These are phyloP conservation scores for Pleurotus giganteus DNA, from an alignment of 768 basidiomycete genomes.

Conservation along the genomic window DNA sequence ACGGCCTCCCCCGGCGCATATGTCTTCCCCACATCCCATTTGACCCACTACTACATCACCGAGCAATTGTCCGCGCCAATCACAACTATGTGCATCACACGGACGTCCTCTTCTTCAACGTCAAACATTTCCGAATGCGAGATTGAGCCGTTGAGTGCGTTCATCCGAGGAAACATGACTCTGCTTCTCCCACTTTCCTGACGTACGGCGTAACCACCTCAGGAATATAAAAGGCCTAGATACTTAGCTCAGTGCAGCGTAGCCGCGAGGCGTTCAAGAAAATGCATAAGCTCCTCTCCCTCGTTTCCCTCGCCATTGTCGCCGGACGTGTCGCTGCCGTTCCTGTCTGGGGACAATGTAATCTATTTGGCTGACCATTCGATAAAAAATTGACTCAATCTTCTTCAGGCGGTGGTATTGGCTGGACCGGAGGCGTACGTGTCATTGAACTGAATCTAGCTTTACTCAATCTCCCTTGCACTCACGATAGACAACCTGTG, in stretches of 20 bases:
- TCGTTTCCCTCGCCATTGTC: constrained; percentile 23
- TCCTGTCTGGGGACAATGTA: constrained; percentile 32
- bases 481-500: constrained; percentile 13
- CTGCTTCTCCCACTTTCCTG: too few relatives aligned
- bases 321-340: constrained; percentile 21
- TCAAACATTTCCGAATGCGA: neutral
- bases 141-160: constrained; percentile 3
- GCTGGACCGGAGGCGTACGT: constrained; percentile 25
- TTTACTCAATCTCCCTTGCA: neutral
- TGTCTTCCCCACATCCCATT: neutral
- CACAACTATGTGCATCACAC: neutral
- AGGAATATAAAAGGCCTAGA: neutral
- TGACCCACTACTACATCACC: neutral
- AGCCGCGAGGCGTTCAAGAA: neutral
- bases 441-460: neutral
- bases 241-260: too few relatives aligned
- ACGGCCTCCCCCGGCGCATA: neutral
- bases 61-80: constrained; percentile 1
- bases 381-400: constrained; percentile 1
- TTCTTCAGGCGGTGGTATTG: constrained; percentile 25
- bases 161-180: neutral
- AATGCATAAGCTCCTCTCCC: constrained; percentile 24
- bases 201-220: too few relatives aligned
- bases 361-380: neutral
- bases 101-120: neutral